phyloP scores from a whole-genome alignment of 2,329 filamentous ascomycete species.

The Fusarium sp. region DNA sequence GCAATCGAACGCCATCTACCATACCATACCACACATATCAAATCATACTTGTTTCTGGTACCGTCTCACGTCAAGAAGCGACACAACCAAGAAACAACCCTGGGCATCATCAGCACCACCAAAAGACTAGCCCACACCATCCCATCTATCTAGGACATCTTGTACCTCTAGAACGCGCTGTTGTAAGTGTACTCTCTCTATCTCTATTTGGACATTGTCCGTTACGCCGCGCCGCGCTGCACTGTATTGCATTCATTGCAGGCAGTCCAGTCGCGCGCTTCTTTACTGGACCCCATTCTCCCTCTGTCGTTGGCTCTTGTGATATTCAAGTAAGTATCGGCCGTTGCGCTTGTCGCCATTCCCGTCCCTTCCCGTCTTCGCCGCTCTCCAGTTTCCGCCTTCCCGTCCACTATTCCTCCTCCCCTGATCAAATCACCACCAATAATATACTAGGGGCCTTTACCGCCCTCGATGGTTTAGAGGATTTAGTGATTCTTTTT shows the following conservation, averaged over 20 bases:
- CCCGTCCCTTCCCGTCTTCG: constrained; percentile 42
- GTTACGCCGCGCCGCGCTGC: constrained; percentile 19
- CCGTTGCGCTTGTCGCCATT: constrained; percentile 37
- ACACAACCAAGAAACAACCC: constrained; percentile 23
- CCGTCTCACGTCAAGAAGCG: constrained; percentile 17
- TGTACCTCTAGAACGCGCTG: constrained; percentile 7
- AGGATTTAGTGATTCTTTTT: constrained; percentile 24
- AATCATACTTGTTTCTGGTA: neutral
- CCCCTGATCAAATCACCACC: constrained; percentile 8
- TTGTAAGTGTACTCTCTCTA: constrained; percentile 22
- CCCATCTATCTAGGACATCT: constrained; percentile 8
- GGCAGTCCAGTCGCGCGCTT: too few relatives aligned
- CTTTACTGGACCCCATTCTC: neutral
- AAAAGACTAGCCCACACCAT: constrained; percentile 34
- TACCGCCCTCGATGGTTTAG: constrained; percentile 16
- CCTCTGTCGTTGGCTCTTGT: constrained; percentile 17
- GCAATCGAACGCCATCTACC: constrained; percentile 8
- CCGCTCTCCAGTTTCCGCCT: constrained; percentile 36
- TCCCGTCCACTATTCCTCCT: constrained; percentile 34
- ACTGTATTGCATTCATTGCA: constrained; percentile 15
- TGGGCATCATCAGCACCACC: constrained; percentile 28
- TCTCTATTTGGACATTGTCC: constrained; percentile 19
- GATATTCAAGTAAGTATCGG: constrained; percentile 29
- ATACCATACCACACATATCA: neutral
- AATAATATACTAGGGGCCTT: neutral